phyloP scores from a whole-genome alignment of 2,329 filamentous ascomycete species.

The Trichoderma sp. region DNA sequence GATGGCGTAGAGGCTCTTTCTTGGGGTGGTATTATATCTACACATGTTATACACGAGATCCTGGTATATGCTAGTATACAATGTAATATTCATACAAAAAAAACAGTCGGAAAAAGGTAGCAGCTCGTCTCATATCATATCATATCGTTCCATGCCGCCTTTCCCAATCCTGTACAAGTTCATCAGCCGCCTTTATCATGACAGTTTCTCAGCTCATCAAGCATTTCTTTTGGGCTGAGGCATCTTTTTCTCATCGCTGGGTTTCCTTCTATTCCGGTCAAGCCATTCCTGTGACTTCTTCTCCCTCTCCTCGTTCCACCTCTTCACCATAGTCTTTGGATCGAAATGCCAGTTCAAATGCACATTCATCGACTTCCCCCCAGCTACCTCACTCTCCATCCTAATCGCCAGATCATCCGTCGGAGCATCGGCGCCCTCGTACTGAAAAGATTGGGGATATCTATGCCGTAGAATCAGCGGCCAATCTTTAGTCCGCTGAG shows the following conservation, averaged over 20 bases:
- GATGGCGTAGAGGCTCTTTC: background rate
- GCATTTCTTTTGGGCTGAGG: background rate
- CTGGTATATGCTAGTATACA: constrained; percentile 3
- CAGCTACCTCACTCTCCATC: background rate
- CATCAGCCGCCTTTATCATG: background rate
- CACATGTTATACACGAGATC: background rate
- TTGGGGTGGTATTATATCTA: background rate
- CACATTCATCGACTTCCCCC: constrained; percentile 16
- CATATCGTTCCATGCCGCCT: background rate
- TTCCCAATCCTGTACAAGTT: background rate
- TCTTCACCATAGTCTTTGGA: constrained; percentile 19
- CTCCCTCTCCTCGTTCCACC: constrained; percentile 1
- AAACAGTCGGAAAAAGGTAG: background rate
- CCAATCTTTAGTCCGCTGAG: constrained; percentile 29
- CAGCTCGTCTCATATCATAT: background rate
- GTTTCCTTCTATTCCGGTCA: background rate
- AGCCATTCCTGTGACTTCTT: constrained; percentile 1
- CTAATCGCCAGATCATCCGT: constrained; percentile 17
- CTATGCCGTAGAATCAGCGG: constrained; percentile 27
- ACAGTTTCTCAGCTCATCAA: background rate
- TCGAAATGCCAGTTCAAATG: constrained; percentile 17
- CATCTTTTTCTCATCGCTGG: background rate
- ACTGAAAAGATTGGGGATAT: background rate
- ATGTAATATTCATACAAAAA: background rate
- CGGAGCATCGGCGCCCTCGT: background rate